These are phyloP conservation scores for Trichoderma hamatum DNA, from an alignment of 2,329 filamentous ascomycete genomes.

Conservation along the genomic window DNA sequence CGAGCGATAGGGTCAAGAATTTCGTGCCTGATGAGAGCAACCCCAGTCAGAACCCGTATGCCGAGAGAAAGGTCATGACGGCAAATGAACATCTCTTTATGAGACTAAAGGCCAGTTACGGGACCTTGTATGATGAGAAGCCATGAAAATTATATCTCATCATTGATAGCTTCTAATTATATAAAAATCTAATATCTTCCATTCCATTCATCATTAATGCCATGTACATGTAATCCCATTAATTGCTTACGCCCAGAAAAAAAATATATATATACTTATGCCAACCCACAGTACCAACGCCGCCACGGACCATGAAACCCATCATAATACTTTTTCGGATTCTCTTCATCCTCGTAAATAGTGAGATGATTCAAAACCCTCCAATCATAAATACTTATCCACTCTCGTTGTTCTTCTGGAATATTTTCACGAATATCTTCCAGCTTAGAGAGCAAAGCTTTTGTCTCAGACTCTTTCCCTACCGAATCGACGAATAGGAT, in stretches of 20 bases:
- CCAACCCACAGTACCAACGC: conserved; percentile 49
- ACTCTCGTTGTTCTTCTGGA: conserved; percentile 38
- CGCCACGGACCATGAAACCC: conserved; percentile 48
- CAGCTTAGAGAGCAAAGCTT: conserved; percentile 40
- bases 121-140: conserved; percentile 53
- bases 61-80: conserved; percentile 60
- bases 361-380: conserved; percentile 47
- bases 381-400: conserved; percentile 53
- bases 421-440: conserved; percentile 36
- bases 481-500: conserved; percentile 50
- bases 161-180: background rate
- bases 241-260: background rate
- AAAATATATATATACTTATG: conserved; percentile 38
- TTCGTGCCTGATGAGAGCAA: conserved; percentile 42
- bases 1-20: conserved; percentile 58
- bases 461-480: conserved; percentile 37
- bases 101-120: conserved; percentile 62
- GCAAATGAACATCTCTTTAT: conserved; percentile 66
- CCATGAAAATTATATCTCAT: background rate
- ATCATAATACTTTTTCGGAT: conserved; percentile 40
- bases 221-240: background rate
- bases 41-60: conserved; percentile 50
- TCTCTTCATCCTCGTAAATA: conserved; percentile 42
- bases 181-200: background rate
- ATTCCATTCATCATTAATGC: background rate